Evolutionary conservation across 345 rosid species (phyloP).

Genomic region (Euphorbia lathyris): DNA sequence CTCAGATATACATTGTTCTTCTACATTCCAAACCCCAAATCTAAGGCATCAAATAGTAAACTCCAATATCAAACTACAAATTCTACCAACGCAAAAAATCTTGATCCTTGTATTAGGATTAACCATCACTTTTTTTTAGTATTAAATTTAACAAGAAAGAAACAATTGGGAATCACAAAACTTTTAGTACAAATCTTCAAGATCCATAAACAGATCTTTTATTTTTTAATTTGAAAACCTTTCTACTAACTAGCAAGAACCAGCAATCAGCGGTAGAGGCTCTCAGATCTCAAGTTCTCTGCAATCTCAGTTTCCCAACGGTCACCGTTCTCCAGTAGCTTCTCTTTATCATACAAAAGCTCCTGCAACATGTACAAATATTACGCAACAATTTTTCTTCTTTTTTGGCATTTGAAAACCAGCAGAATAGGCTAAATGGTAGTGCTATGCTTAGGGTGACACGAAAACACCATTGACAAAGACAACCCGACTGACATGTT

Average conservation of each 20-base stretch:
- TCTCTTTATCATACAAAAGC: conserved; percentile 92
- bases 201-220: conserved; percentile 26
- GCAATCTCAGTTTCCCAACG: conserved; percentile 98
- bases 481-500: too few relatives aligned
- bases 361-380: conserved; percentile 45
- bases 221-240: conserved; percentile 21
- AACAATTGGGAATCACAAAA: background rate
- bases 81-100: too few relatives aligned
- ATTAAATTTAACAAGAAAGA: conserved; percentile 6
- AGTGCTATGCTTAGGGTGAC: too few relatives aligned
- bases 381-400: background rate
- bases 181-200: conserved; percentile 16
- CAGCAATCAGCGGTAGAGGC: conserved; percentile 73
- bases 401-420: background rate
- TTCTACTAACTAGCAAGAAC: background rate
- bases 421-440: background rate
- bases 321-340: conserved; percentile 93
- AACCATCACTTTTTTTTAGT: background rate
- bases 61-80: background rate
- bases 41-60: background rate
- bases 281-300: conserved; percentile 92
- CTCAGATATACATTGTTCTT: too few relatives aligned
- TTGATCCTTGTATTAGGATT: background rate
- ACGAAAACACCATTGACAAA: too few relatives aligned
- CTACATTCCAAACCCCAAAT: background rate